These are phyloP conservation scores for Mallotus nudiflorus DNA, from an alignment of 345 rosid genomes.

Conservation along the genomic window DNA sequence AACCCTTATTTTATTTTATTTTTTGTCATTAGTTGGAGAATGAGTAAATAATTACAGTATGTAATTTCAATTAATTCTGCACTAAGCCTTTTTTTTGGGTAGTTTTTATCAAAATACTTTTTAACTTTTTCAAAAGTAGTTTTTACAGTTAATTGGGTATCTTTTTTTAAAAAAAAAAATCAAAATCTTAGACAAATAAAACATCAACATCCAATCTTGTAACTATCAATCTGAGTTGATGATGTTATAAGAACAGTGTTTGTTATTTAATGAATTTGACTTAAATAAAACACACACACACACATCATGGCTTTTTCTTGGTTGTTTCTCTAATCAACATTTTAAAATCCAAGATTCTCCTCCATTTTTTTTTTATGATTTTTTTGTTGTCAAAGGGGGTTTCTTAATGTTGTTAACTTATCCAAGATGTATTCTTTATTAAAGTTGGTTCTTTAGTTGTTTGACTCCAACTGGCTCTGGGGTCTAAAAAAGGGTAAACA, in stretches of 20 bases:
- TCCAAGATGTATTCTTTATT: slow-evolving; percentile 6
- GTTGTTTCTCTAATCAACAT: slow-evolving; percentile 12
- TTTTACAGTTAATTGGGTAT: neutral
- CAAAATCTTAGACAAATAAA: neutral
- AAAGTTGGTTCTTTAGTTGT: slow-evolving; percentile 12
- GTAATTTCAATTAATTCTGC: too few species aligned
- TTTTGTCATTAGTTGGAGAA: too few species aligned
- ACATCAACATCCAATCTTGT: slow-evolving; percentile 1
- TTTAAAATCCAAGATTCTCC: slow-evolving; percentile 31
- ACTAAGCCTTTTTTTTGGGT: neutral
- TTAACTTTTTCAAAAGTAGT: neutral
- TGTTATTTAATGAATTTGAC: slow-evolving; percentile 1
- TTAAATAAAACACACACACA: too few species aligned
- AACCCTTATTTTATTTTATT: neutral
- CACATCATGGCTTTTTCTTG: slow-evolving; percentile 15
- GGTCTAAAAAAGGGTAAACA: neutral
- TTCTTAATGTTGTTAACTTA: slow-evolving; percentile 18
- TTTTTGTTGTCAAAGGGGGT: slow-evolving; percentile 34
- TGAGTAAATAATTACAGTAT: too few species aligned
- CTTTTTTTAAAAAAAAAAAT: too few species aligned
- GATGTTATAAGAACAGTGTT: neutral
- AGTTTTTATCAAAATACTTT: neutral
- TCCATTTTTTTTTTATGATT: neutral
- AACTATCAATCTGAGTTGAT: neutral
- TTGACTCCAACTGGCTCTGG: slow-evolving; percentile 8